Conservation (phyloP, 1,284 basidiomycete genomes). For the Ganoderma lucidum region DNA sequence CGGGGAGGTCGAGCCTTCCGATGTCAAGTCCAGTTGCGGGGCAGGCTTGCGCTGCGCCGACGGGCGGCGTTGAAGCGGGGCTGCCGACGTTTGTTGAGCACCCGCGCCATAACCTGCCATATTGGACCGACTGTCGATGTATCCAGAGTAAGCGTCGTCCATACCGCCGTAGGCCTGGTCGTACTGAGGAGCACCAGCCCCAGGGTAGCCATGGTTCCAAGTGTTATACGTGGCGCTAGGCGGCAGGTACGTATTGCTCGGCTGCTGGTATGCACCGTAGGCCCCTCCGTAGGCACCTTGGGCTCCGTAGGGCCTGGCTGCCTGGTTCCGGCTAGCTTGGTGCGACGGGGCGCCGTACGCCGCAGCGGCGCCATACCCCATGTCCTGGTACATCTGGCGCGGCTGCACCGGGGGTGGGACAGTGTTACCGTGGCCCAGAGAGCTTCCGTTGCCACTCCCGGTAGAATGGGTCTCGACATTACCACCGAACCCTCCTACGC, state of each 20-base stretch:
- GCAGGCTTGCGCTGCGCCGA: slow-evolving; percentile 38
- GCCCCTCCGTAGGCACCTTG: slow-evolving; percentile 23
- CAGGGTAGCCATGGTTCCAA: slow-evolving; percentile 24
- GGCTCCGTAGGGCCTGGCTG: slow-evolving; percentile 18
- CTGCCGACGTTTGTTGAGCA: slow-evolving; percentile 16
- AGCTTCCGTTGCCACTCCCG: slow-evolving; percentile 39
- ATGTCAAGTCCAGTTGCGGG: slow-evolving; percentile 34
- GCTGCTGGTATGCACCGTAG: slow-evolving; percentile 24
- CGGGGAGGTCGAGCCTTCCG: slow-evolving; percentile 21
- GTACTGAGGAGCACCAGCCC: slow-evolving; percentile 14
- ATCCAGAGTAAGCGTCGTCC: slow-evolving; percentile 18
- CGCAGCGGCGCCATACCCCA: slow-evolving; percentile 7
- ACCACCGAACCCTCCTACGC: slow-evolving; percentile 1
- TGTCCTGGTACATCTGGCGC: slow-evolving; percentile 34
- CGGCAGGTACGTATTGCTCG: neutral
- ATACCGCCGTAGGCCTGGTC: slow-evolving; percentile 27
- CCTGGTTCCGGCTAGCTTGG: slow-evolving; percentile 14
- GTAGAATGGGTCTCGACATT: slow-evolving; percentile 12
- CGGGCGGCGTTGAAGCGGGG: slow-evolving; percentile 25
- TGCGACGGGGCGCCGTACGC: slow-evolving; percentile 22
- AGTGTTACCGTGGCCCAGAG: slow-evolving; percentile 40
- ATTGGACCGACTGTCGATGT: neutral
- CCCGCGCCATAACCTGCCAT: slow-evolving; percentile 26
- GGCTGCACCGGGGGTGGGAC: slow-evolving; percentile 16
- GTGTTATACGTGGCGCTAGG: slow-evolving; percentile 26